A percentile compares a stretch with the other conserved stretches of the same genome.
phyloP scores from a whole-genome alignment of 768 basidiomycete genomes.

The Lactarius akahatsu region DNA sequence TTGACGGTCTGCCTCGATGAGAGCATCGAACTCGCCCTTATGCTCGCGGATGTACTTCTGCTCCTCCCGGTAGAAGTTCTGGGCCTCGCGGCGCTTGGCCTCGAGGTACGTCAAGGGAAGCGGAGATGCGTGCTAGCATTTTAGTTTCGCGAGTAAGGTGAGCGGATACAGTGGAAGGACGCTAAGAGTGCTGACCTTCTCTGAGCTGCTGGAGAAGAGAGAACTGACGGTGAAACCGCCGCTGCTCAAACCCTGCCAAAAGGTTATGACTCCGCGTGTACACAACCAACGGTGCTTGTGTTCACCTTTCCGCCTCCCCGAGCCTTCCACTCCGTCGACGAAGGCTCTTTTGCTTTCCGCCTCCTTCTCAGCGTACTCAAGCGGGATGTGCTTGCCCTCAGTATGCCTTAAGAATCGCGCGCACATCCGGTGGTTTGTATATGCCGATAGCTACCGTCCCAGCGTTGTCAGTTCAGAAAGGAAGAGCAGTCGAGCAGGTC shows the following conservation, averaged over 20 bases:
- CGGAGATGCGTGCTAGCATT: slow-evolving; percentile 32
- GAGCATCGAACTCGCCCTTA: slow-evolving; percentile 49
- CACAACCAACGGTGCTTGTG: not conserved
- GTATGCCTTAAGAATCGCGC: slow-evolving; percentile 84
- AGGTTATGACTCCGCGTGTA: slow-evolving; percentile 33
- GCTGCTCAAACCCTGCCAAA: slow-evolving; percentile 36
- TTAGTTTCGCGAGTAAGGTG: slow-evolving; percentile 20
- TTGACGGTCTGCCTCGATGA: slow-evolving; percentile 53
- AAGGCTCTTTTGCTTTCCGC: slow-evolving; percentile 75
- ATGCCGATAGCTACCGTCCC: slow-evolving; percentile 76
- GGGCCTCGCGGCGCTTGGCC: slow-evolving; percentile 51
- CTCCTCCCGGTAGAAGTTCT: slow-evolving; percentile 52
- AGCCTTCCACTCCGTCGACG: slow-evolving; percentile 77
- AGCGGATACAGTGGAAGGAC: not conserved
- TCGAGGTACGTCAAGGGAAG: slow-evolving; percentile 53
- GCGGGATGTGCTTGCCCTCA: slow-evolving; percentile 82
- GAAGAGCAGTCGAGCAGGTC: slow-evolving; percentile 25
- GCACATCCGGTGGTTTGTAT: slow-evolving; percentile 82
- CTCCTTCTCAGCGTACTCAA: slow-evolving; percentile 89
- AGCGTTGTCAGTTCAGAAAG: not conserved
- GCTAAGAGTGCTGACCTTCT: slow-evolving; percentile 34
- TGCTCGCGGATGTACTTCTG: slow-evolving; percentile 51
- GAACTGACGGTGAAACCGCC: slow-evolving; percentile 46
- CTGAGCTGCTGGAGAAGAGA: slow-evolving; percentile 40
- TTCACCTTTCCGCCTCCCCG: slow-evolving; percentile 32